Base-by-base conservation (phyloP, 768 basidiomycete species). In the Tephrocybe sp. region DNA sequence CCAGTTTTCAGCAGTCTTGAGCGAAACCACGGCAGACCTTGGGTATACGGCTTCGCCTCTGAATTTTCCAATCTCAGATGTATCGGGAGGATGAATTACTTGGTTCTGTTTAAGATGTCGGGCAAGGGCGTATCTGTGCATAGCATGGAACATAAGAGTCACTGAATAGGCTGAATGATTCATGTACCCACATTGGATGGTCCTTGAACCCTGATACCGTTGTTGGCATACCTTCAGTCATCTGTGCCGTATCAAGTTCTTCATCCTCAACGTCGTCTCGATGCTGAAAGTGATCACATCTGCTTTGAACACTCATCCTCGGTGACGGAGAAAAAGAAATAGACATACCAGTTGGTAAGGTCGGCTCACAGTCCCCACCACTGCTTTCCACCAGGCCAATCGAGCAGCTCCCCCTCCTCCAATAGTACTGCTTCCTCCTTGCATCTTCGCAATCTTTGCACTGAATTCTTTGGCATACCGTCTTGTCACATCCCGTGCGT, bases 1-100 rank as follows among this genome's bases (percentile, higher is more conserved):
- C 93, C 94, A 99, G 58, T 88, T 94, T 67, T 97, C 97, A 24
- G 88, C 80, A 9, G 91, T 88, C 69, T 94, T 95, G 41, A 97
- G 80, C 4, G 81, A 68, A n/a, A 94, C 72, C 12, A 99, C 89
- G 34, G 85, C 79, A 2, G 84, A 80, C 36, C 95, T 84, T 31
- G 91, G 79, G 66, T 91, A 98, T 19, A 99, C 95, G 10, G 91
- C 71, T 65, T 97, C 92, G 46, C 94, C 95, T 47, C 88, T 83
- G 73, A 98, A 97, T 57, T 88, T 86, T 38, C 94, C 95, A 45
- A 95, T 72, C 61, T 92, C 87, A n/a, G 77, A 74, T 9, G 79
- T 78, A 19, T 62, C 63, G 18, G 77, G 76, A 21, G 77, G 89
- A 57, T 90, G 75, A 42, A 98, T 82, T 19, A 89, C 83, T 66